Conservation (phyloP, 140 eudicot species). For the Bidens hawaiensis region DNA sequence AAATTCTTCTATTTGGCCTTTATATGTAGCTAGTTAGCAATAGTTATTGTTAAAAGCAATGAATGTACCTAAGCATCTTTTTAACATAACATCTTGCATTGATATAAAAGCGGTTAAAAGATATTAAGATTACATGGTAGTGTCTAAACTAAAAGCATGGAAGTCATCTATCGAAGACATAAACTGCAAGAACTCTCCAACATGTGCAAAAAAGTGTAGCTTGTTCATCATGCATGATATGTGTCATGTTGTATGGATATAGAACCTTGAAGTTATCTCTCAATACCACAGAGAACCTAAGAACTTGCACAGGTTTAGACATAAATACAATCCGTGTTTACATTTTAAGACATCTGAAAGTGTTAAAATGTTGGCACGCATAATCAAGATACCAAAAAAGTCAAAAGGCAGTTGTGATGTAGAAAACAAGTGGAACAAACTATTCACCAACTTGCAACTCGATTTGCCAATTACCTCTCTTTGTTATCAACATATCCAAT, state of each 20-base stretch:
- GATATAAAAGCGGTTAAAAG: background rate
- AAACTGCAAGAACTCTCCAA: constrained; percentile 7
- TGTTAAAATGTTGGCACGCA: background rate
- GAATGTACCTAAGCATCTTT: constrained; percentile 4
- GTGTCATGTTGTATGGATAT: constrained; percentile 4
- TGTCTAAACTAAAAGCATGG: background rate
- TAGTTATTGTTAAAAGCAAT: constrained; percentile 1
- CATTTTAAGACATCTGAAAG: background rate
- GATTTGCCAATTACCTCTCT: background rate
- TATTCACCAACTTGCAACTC: constrained; percentile 3
- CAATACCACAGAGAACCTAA: background rate
- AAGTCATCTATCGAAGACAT: background rate
- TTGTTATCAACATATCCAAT: background rate
- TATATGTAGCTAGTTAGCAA: constrained; percentile 4
- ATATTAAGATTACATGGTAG: background rate
- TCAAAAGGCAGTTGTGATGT: constrained; percentile 12
- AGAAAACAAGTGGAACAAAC: constrained; percentile 1
- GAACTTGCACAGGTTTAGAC: background rate
- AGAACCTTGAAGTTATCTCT: background rate
- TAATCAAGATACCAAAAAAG: constrained; percentile 1
- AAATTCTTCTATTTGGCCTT: constrained; percentile 5
- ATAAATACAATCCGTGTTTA: background rate
- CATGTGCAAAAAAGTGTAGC: constrained; percentile 4
- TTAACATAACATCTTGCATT: constrained; percentile 7
- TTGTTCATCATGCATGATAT: background rate